Conservation (phyloP, 176 grass and related monocot genomes). For the Elaeis guineensis region DNA sequence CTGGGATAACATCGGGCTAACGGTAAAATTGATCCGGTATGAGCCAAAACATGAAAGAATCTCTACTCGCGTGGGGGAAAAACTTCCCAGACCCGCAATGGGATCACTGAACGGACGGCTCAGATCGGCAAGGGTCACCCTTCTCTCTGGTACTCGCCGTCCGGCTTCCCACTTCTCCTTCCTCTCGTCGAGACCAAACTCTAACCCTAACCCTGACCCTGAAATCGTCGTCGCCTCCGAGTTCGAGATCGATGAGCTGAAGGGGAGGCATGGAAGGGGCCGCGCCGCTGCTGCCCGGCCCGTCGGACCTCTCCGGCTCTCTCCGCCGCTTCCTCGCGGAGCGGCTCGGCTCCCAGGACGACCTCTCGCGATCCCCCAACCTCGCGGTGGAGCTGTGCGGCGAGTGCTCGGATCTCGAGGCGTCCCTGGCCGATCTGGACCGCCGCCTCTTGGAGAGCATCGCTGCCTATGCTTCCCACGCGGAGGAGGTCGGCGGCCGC, state of each 20-base stretch:
- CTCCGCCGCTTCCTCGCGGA: conserved; percentile 41
- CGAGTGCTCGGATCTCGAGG: conserved; percentile 56
- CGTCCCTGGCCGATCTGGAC: conserved; percentile 32
- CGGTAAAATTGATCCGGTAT: too few relatives aligned
- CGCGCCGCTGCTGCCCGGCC: conserved; percentile 2
- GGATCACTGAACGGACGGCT: too few relatives aligned
- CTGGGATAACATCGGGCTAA: too few relatives aligned
- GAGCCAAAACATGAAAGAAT: too few relatives aligned
- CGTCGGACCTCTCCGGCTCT: conserved; percentile 14
- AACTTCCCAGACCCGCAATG: too few relatives aligned
- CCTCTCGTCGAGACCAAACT: conserved; percentile 12
- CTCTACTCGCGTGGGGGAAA: too few relatives aligned
- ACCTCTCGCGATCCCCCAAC: conserved; percentile 43
- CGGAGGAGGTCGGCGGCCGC: conserved; percentile 20
- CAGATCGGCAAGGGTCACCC: too few relatives aligned
- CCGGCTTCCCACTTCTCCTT: conserved; percentile 2
- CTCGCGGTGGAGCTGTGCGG: conserved; percentile 46
- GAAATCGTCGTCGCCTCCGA: not conserved
- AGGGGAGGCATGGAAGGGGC: conserved; percentile 15
- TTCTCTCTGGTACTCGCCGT: not conserved
- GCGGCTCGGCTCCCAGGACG: conserved; percentile 35
- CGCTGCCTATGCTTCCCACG: conserved; percentile 26
- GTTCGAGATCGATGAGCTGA: not conserved
- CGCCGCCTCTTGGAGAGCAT: conserved; percentile 18
- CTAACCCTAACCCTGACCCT: conserved; percentile 4